Conservation (phyloP, 78 protist species). For the Trichosphaerium sp. region DNA sequence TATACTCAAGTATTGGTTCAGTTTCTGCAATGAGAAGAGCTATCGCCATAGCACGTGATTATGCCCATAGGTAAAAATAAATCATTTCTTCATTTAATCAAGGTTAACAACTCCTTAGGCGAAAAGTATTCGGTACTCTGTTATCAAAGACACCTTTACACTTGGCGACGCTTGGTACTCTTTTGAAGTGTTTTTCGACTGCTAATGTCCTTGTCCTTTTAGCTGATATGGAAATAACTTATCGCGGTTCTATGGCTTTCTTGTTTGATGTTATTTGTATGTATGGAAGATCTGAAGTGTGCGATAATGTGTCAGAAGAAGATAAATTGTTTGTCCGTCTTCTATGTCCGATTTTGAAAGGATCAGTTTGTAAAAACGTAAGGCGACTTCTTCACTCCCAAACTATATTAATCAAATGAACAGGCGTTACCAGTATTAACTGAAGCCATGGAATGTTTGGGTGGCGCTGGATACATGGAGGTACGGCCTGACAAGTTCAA, state of each 20-base stretch:
- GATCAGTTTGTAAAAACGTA: too few species aligned
- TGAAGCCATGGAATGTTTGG: conserved; percentile 44
- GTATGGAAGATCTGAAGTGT: conserved; percentile 29
- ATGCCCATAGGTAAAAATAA: conserved; percentile 12
- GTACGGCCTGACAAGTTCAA: too few species aligned
- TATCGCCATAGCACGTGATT: conserved; percentile 30
- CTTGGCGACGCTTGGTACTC: conserved; percentile 19
- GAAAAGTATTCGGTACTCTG: neutral
- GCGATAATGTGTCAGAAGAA: neutral
- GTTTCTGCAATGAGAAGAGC: conserved; percentile 25
- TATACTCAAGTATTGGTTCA: conserved; percentile 28
- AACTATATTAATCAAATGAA: too few species aligned
- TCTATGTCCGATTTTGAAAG: conserved; percentile 40
- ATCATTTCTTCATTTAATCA: neutral
- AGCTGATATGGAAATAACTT: conserved; percentile 33
- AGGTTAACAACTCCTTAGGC: neutral
- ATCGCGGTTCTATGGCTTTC: conserved; percentile 24
- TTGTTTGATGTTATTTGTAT: conserved; percentile 19
- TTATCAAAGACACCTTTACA: conserved; percentile 21
- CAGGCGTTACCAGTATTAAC: conserved; percentile 9
- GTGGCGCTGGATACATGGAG: conserved; percentile 72
- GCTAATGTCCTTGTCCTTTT: too few species aligned
- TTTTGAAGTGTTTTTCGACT: too few species aligned
- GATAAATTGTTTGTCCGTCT: conserved; percentile 29
- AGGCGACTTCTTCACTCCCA: too few species aligned